Base-by-base conservation (phyloP, 148 eudicot genomes). In the Drosera capensis region DNA sequence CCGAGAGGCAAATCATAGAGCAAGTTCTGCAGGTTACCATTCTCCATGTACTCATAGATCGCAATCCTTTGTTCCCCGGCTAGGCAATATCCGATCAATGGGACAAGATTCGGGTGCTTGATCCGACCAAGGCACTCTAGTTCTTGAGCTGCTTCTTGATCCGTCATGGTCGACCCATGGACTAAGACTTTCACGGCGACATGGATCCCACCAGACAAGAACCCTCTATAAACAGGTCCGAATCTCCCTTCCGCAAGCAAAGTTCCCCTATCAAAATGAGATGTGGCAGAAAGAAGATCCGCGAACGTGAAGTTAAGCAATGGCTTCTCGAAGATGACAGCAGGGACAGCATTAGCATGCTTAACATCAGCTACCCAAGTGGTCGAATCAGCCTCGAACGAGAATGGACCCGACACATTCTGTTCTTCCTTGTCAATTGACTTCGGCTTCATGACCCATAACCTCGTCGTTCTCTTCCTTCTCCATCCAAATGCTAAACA, bases 331-430 rank as follows among this genome's bases (percentile, higher is more conserved):
- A 77, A 77, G 6, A 77, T 69, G 9, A 77, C 63, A 5, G 72
- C 83, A 0, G 78, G 73, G 5, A 72, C 83, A 0, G 68, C 66
- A n/a, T 62, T 63, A 7, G 78, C 75, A 7, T 55, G 72, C 71
- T 72, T 77, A 51, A 77, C 75, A 61, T 77, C 83, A 20, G 83
- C 83, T 20, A 69, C 72, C 83, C 83, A 77, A 46, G 73, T 77
- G 31, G 83, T 72, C 7, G 83, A 77, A 57, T 77, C 83, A 0
- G 83, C 71, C 51, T 77, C 69, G 60, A 77, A 77, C 5, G 78
- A 69, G 24, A 77, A 77, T 3, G 83, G 83, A 8, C 83, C 83
- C 0, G 79, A 77, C 19, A 77, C 21, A 14, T 53, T 45, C 24
- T 60, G 68, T 42, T 77, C 75, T 48, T 69, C 78, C 44, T 60